phyloP scores from a whole-genome alignment of 805 yeast species.

The Saturnispora gosingensis region DNA sequence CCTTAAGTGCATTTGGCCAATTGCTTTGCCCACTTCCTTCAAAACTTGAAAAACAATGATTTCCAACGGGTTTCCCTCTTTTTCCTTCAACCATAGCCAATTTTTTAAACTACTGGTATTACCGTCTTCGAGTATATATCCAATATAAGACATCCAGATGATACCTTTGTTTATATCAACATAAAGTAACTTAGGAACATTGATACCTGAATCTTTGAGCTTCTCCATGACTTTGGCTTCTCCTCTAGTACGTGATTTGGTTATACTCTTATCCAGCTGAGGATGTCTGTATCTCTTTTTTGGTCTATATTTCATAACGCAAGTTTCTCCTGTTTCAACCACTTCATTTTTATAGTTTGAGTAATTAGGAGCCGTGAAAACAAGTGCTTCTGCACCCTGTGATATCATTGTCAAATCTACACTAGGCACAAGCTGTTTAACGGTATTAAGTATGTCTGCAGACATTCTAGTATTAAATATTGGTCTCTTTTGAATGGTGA shows the following conservation, averaged over 20 bases:
- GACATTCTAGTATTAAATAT: constrained; percentile 34
- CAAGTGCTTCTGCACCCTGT: constrained; percentile 89
- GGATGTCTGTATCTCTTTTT: constrained; percentile 87
- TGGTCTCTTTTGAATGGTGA: not conserved
- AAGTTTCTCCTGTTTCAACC: constrained; percentile 23
- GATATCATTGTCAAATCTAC: constrained; percentile 50
- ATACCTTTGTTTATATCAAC: constrained; percentile 73
- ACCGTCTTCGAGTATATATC: constrained; percentile 44
- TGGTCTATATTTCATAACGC: constrained; percentile 79
- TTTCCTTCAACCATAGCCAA: constrained; percentile 55
- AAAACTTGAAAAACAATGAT: constrained; percentile 37
- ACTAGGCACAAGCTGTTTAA: constrained; percentile 35
- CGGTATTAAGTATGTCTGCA: constrained; percentile 36
- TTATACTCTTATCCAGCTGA: constrained; percentile 61
- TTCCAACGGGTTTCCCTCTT: constrained; percentile 16
- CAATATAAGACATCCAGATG: constrained; percentile 81
- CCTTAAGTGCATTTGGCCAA: constrained; percentile 62
- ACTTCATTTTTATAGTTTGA: constrained; percentile 45
- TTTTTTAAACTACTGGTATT: constrained; percentile 58
- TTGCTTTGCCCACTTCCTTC: constrained; percentile 49
- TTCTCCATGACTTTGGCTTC: constrained; percentile 73
- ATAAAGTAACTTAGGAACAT: constrained; percentile 64
- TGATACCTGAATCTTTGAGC: constrained; percentile 43
- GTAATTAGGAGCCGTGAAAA: constrained; percentile 52
- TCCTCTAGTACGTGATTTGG: constrained; percentile 71